phyloP scores from a whole-genome alignment of 805 yeast genomes.

The Aciculoconidium aculeatum region DNA sequence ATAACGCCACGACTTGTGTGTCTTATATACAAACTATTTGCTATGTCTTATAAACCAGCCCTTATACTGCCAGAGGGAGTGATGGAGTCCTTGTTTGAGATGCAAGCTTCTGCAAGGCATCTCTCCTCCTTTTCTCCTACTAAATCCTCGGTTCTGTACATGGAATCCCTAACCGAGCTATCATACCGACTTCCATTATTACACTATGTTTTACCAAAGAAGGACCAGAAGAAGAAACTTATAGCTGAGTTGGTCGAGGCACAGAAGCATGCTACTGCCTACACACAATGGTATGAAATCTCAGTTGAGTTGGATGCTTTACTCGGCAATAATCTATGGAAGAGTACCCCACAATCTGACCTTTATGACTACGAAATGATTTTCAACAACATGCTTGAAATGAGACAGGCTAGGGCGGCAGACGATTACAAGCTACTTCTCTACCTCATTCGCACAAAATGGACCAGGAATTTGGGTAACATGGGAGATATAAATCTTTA shows the following conservation, averaged over 20 bases:
- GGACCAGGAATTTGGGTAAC: conserved; percentile 81
- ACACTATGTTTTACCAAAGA: conserved; percentile 13
- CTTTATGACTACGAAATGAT: conserved; percentile 71
- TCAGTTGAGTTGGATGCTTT: conserved; percentile 61
- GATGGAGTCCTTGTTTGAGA: too few relatives aligned
- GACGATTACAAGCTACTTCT: conserved; percentile 58
- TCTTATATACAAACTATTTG: too few relatives aligned
- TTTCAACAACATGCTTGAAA: conserved; percentile 42
- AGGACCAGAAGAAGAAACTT: conserved; percentile 17
- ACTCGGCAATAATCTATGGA: conserved; percentile 69
- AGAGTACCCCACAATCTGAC: conserved; percentile 50
- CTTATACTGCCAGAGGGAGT: too few relatives aligned
- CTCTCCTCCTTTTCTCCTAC: too few relatives aligned
- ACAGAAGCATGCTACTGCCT: conserved; percentile 35
- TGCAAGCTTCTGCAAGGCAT: too few relatives aligned
- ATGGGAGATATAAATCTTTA: conserved; percentile 79
- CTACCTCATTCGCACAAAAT: conserved; percentile 74
- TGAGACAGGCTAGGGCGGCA: conserved; percentile 52
- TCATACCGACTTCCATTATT: too few relatives aligned
- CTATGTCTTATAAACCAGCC: too few relatives aligned
- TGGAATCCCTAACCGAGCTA: too few relatives aligned
- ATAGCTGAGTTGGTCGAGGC: conserved; percentile 20
- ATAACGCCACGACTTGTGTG: too few relatives aligned
- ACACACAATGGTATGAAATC: conserved; percentile 61
- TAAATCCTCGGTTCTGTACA: too few relatives aligned